Conservation (phyloP, 1,284 basidiomycete species). For the Phenoliferia sp. region DNA sequence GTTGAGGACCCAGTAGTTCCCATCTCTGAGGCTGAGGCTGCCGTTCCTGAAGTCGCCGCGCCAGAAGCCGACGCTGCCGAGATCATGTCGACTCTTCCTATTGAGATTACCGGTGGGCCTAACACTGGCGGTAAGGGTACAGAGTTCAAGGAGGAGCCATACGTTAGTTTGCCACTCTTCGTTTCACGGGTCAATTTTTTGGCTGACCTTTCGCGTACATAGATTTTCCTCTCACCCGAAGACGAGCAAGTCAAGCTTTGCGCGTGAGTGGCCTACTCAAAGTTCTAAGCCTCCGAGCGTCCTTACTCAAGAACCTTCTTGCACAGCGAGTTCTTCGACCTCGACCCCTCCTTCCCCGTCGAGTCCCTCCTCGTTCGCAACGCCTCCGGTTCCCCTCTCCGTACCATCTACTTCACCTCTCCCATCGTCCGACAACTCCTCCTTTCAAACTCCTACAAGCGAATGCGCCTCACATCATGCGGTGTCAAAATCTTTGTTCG, state of each 20-base stretch:
- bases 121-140: neutral
- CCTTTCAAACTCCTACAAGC: conserved; percentile 73
- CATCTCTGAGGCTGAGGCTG: neutral
- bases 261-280: conserved; percentile 56
- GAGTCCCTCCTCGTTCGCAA: conserved; percentile 82
- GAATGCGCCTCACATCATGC: conserved; percentile 79
- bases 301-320: neutral
- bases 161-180: neutral
- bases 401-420: conserved; percentile 87
- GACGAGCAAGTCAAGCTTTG: conserved; percentile 66
- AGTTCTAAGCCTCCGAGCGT: too few species aligned
- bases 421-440: conserved; percentile 69
- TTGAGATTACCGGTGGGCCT: conserved; percentile 5
- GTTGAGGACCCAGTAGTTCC: neutral
- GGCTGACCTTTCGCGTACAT: conserved; percentile 57
- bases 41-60: neutral
- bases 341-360: conserved; percentile 68
- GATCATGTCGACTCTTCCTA: conserved; percentile 3
- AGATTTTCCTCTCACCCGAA: conserved; percentile 52
- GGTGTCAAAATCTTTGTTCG: conserved; percentile 72
- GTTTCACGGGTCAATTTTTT: neutral
- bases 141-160: conserved; percentile 78
- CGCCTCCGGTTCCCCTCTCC: conserved; percentile 65
- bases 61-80: neutral
- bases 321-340: conserved; percentile 63